These are phyloP conservation scores for Coelastrella sp. DNA, from an alignment of 139 green algal genomes.

Conservation along the genomic window DNA sequence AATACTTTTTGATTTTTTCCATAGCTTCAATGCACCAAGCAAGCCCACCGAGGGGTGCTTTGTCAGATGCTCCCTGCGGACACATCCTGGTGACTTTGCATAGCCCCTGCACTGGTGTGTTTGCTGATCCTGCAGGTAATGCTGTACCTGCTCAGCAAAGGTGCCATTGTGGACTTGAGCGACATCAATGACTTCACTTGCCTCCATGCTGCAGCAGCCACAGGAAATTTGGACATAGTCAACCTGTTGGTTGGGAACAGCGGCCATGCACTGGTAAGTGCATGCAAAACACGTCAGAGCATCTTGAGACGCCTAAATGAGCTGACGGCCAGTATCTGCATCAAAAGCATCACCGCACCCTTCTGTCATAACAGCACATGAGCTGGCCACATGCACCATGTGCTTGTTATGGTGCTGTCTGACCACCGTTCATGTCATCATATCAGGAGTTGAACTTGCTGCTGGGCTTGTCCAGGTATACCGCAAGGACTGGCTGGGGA, in stretches of 20 bases:
- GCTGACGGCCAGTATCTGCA: too few relatives aligned
- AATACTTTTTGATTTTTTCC: too few relatives aligned
- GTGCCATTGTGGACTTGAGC: constrained; percentile 13
- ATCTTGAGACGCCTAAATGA: too few relatives aligned
- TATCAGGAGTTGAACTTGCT: neutral
- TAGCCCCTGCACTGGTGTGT: neutral
- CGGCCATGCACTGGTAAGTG: neutral
- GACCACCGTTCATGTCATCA: neutral
- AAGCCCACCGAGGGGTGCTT: too few relatives aligned
- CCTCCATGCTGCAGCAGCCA: neutral
- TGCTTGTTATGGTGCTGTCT: neutral
- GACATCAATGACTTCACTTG: neutral
- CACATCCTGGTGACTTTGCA: neutral
- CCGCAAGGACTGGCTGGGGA: neutral
- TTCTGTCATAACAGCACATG: neutral
- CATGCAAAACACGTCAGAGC: neutral
- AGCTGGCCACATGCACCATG: neutral
- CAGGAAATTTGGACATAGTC: neutral
- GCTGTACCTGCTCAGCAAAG: neutral
- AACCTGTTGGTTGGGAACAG: neutral
- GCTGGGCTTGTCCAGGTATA: neutral
- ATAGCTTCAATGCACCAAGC: too few relatives aligned
- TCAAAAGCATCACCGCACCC: neutral
- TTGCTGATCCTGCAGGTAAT: neutral
- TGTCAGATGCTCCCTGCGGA: too few relatives aligned